Base-by-base conservation (phyloP, 2,329 filamentous ascomycete genomes). In the Diaporthe ilicicola region DNA sequence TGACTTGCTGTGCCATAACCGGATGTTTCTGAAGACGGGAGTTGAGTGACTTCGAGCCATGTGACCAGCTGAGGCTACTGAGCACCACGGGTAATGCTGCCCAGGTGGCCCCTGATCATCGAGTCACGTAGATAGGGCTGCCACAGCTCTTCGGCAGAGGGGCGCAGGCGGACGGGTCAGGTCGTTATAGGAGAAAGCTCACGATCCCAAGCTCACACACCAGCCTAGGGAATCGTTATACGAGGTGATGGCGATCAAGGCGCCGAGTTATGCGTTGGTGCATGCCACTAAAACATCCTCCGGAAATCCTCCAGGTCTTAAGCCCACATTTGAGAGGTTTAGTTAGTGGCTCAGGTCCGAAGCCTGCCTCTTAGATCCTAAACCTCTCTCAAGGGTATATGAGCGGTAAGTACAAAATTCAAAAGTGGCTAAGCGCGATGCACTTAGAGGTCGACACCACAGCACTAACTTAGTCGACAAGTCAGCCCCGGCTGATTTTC, bases 1-100 rank as follows among this genome's bases (percentile, higher is more conserved):
- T 62, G 59, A 50, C 27, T 62, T 15, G 42, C 19, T 12, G 12
- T 37, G 42, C 17, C 12, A 6, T 9, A 34, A 6, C 44, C 8
- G 3, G 5, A n/a, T n/a, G 12, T 8, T 8, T 15, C 0, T 8
- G n/a, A n/a, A n/a, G n/a, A n/a, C 7, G 1, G 24, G 19, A 13
- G 22, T 13, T 3, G 2, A 64, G 13, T 50, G 44, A 50, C 19
- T 32, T 7, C 5, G n/a, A 3, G 24, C 44, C n/a, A 64, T 3
- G 13, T 37, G 7, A 6, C 17, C 29, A 34, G 2, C 24, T 8
- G 5, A 3, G 9, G 4, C 3, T 29, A 12, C 12, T 27, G 2
- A 42, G 3, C 22, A 8, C 4, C 2, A 4, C 15, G 24, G 22
- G 10, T n/a, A n/a, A n/a, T 2, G 12, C 22, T 56, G 15, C 24